A percentile compares a stretch with the other conserved stretches of the same genome.
Evolutionary conservation across 768 basidiomycete species (phyloP).

Genomic region (Collybia sordida): DNA sequence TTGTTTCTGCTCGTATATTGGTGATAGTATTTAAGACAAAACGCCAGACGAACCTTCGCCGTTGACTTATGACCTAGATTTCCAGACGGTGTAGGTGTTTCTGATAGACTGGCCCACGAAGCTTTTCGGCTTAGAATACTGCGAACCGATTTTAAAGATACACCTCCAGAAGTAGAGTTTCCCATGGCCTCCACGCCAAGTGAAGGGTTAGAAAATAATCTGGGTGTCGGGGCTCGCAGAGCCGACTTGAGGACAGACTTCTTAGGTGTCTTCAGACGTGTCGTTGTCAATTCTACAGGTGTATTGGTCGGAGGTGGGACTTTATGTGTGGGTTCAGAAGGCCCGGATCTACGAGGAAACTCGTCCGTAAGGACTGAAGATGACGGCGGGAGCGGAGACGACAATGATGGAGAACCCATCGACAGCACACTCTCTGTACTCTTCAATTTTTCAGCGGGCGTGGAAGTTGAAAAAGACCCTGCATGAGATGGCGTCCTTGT

Average conservation of each 20-base stretch:
- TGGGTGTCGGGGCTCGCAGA: conserved; percentile 34
- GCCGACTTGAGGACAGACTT: conserved; percentile 38
- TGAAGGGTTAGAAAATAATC: conserved; percentile 14
- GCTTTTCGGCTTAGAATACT: conserved; percentile 29
- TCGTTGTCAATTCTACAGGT: conserved; percentile 21
- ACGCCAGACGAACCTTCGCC: conserved; percentile 14
- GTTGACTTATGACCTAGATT: conserved; percentile 15
- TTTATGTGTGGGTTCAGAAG: neutral
- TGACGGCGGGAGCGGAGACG: conserved; percentile 5
- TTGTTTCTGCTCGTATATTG: conserved; percentile 1
- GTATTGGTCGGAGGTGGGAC: conserved; percentile 11
- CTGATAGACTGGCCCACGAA: conserved; percentile 20
- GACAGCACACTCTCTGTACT: conserved; percentile 3
- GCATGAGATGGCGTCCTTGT: conserved; percentile 49
- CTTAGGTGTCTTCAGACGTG: conserved; percentile 28
- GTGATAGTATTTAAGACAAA: neutral
- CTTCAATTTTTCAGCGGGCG: conserved; percentile 9
- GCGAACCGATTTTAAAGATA: conserved; percentile 28
- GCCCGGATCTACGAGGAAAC: neutral
- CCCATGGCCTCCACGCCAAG: neutral
- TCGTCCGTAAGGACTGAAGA: neutral
- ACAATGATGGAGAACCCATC: conserved; percentile 14
- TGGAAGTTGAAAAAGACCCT: conserved; percentile 7
- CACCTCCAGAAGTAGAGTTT: conserved; percentile 13
- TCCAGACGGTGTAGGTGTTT: conserved; percentile 6